These are phyloP conservation scores for Kwoniella dejecticola DNA, from an alignment of 768 basidiomycete genomes.

Conservation along the genomic window DNA sequence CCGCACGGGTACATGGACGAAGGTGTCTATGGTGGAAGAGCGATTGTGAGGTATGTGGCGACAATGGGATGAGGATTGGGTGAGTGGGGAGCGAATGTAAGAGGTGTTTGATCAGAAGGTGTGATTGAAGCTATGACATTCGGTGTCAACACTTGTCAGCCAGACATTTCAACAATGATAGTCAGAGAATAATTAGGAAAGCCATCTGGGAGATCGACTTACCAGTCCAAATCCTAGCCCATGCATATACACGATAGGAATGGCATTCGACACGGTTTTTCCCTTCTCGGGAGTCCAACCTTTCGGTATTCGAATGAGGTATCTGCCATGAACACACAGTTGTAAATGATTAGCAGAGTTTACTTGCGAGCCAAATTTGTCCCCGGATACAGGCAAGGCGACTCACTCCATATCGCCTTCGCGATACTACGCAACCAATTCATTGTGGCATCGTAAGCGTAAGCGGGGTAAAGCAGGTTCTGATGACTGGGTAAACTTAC, in stretches of 20 bases:
- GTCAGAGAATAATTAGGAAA: too few relatives aligned
- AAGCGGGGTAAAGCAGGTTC: too few relatives aligned
- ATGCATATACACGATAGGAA: conserved; percentile 79
- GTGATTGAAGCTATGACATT: conserved; percentile 59
- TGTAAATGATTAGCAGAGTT: too few relatives aligned
- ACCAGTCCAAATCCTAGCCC: conserved; percentile 80
- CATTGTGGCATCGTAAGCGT: conserved; percentile 4
- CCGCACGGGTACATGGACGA: conserved; percentile 66
- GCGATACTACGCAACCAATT: conserved; percentile 46
- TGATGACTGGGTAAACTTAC: too few relatives aligned
- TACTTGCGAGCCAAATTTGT: too few relatives aligned
- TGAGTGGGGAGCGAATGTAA: conserved; percentile 62
- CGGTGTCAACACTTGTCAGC: too few relatives aligned
- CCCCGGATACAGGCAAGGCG: too few relatives aligned
- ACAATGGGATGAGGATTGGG: conserved; percentile 75
- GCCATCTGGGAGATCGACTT: too few relatives aligned
- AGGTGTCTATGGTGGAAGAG: conserved; percentile 77
- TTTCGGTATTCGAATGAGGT: conserved; percentile 70
- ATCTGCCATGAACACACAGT: conserved; percentile 60
- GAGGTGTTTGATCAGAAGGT: conserved; percentile 60
- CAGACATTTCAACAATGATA: too few relatives aligned
- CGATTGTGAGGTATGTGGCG: conserved; percentile 83
- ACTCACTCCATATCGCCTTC: conserved; percentile 73
- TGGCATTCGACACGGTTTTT: conserved; percentile 56
- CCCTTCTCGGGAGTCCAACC: conserved; percentile 66